phyloP scores from a whole-genome alignment of 441 rosid genomes.

The Eruca vesicaria region DNA sequence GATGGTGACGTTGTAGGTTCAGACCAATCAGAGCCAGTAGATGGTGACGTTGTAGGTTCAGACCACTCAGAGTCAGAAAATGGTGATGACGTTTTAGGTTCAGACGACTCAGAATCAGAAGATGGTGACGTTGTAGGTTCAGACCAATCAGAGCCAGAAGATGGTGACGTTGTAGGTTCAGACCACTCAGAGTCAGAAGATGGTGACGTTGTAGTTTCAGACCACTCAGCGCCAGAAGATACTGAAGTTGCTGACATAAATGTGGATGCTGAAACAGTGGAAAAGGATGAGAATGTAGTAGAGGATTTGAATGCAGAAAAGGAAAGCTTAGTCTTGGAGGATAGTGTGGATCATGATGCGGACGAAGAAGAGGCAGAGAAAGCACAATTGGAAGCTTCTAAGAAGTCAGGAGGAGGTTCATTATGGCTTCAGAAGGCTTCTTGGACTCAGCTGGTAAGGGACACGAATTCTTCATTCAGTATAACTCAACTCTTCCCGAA shows the following conservation, averaged over 20 bases:
- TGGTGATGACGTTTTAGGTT: not conserved
- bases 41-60: not conserved
- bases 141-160: not conserved
- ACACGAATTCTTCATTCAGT: conserved; percentile 56
- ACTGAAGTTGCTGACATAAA: not conserved
- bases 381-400: conserved; percentile 20
- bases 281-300: conserved; percentile 20
- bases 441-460: conserved; percentile 77
- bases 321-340: conserved; percentile 19
- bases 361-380: conserved; percentile 4
- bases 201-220: not conserved
- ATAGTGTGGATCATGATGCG: conserved; percentile 25
- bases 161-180: not conserved
- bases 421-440: conserved; percentile 79
- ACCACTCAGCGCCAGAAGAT: not conserved
- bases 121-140: not conserved
- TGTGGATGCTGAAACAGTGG: conserved; percentile 22
- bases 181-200: not conserved
- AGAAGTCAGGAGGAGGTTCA: conserved; percentile 55
- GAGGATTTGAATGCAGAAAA: conserved; percentile 26
- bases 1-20: too few species aligned
- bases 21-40: not conserved
- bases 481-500: conserved; percentile 61
- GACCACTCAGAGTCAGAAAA: not conserved
- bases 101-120: not conserved